Evolutionary conservation across 305 asterid genomes (phyloP).

Genomic region (Striga hermonthica): DNA sequence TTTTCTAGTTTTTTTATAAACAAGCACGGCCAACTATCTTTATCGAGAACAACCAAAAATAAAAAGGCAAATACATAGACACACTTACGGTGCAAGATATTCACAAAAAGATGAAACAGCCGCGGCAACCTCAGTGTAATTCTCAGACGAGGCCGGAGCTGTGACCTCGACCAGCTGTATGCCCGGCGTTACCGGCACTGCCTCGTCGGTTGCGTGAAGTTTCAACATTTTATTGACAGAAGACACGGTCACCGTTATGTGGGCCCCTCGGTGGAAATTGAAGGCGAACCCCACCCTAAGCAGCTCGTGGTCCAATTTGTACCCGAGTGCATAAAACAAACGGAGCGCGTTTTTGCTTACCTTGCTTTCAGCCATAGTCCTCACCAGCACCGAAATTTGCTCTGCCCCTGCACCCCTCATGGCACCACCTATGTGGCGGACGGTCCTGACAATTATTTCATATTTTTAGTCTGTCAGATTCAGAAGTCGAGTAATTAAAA

Average conservation of each 20-base stretch:
- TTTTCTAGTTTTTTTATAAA: too few relatives aligned
- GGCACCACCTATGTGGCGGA: conserved; percentile 89
- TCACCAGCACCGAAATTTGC: conserved; percentile 77
- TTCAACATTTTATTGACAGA: conserved; percentile 88
- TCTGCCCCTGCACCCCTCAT: conserved; percentile 94
- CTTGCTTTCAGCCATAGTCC: conserved; percentile 80
- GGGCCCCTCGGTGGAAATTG: conserved; percentile 80
- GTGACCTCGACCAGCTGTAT: conserved; percentile 94
- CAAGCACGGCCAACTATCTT: not conserved
- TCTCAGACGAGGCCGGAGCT: conserved; percentile 85
- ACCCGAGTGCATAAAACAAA: conserved; percentile 71
- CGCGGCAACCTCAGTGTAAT: conserved; percentile 71
- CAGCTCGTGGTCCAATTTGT: conserved; percentile 84
- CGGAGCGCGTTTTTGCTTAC: conserved; percentile 83
- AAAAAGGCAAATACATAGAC: conserved; percentile 12
- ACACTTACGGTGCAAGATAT: conserved; percentile 94
- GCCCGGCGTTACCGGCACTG: conserved; percentile 86
- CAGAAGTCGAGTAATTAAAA: not conserved
- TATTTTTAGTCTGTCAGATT: conserved; percentile 9
- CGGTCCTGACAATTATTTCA: conserved; percentile 54
- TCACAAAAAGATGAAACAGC: conserved; percentile 81
- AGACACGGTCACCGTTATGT: conserved; percentile 73
- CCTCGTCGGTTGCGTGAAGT: conserved; percentile 81
- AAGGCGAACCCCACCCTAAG: conserved; percentile 83
- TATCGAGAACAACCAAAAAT: not conserved